Evolutionary conservation across 163 green algal species (phyloP), one percentile per base, ranked within the genome.

Genomic region (Coccomyxa subellipsoidea): DNA sequence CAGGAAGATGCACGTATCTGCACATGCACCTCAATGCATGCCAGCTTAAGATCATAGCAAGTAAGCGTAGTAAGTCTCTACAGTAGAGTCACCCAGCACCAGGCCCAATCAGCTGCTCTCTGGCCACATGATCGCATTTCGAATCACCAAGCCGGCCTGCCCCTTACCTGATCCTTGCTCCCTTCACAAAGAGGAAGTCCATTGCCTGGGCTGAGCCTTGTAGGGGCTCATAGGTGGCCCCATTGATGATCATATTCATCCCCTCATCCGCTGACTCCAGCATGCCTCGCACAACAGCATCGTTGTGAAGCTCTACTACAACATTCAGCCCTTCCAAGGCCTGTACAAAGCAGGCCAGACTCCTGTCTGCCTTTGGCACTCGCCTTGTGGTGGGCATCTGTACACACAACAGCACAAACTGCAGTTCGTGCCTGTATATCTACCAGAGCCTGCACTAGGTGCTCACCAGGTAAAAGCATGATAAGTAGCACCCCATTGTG

Each of bases 221-320:
- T 12, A 54, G 71, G 7, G 32, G 31, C 31, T 40, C 34, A 39
- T 39, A 78, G 31, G 54, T 83, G 8, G 72, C 85, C 8, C 81
- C 70, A 10, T 38, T 76, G 69, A 91, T 73, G 40, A 84, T 77
- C 72, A 91, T 69, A 66, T 93, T 94, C 32, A 93, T 86, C 32
- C 82, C 87, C 12, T 92, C 87, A 39, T 93, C 91, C 0, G 84
- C 85, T 2, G 82, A 72, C 27, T 90, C 83, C 38, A 95, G 82
- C 36, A 29, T 69, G 7, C 90, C 91, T 15, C 86, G 80, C 31
- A 93, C 73, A 32, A 93, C 87, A 40, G 84, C 84, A 69, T 95
- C 91, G 34, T 87, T 87, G 0, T 87, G 84, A 35, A 94, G 86
- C 87, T 95, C 91, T 6, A 94, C 85, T n/a, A 94, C 89, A 31